phyloP scores from a whole-genome alignment of 106 monocot genomes.

The Dendrobium huoshanense region DNA sequence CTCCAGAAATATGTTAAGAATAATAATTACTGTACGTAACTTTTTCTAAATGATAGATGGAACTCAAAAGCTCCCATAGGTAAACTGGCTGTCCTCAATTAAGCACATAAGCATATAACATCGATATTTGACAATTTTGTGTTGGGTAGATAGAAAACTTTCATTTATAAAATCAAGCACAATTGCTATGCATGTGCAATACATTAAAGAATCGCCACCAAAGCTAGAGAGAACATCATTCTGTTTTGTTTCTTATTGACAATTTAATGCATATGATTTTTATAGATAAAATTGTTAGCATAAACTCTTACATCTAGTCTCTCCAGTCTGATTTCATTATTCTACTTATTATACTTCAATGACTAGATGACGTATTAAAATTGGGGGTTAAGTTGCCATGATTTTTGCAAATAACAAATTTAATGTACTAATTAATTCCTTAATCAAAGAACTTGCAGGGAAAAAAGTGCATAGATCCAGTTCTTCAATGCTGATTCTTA shows the following conservation, averaged over 20 bases:
- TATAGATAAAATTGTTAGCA: too few species aligned
- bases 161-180: not conserved
- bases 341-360: not conserved
- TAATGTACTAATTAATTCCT: too few species aligned
- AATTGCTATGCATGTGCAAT: not conserved
- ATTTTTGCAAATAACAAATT: not conserved
- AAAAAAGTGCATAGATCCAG: not conserved
- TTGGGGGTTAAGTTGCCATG: not conserved
- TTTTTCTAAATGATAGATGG: not conserved
- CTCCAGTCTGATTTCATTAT: not conserved
- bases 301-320: too few species aligned
- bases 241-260: too few species aligned
- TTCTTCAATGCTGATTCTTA: not conserved
- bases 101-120: not conserved
- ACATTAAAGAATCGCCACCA: too few species aligned
- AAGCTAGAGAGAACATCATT: too few species aligned
- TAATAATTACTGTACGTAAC: not conserved
- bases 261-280: too few species aligned
- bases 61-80: not conserved
- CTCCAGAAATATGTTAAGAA: not conserved
- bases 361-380: not conserved
- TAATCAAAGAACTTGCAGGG: not conserved
- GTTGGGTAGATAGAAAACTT: not conserved
- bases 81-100: not conserved
- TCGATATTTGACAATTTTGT: not conserved